phyloP scores from a whole-genome alignment of 139 green algal genomes.

The Tetraselmis striata region DNA sequence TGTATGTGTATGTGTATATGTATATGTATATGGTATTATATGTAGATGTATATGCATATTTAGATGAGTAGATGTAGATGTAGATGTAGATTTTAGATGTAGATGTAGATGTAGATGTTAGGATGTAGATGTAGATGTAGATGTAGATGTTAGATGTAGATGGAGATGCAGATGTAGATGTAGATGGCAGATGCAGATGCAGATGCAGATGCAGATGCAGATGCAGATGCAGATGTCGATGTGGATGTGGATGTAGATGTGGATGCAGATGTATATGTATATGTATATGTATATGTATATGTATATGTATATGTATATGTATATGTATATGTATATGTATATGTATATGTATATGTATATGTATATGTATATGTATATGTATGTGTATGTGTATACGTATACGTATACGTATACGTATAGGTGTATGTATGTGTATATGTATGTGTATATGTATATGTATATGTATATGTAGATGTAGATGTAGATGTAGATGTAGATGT shows the following conservation, averaged over 20 bases:
- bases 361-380: neutral
- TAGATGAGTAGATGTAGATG: too few relatives aligned
- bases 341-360: neutral
- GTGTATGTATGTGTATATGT: neutral
- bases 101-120: too few relatives aligned
- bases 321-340: neutral
- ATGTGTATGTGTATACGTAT: neutral
- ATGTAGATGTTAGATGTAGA: too few relatives aligned
- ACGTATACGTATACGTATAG: neutral
- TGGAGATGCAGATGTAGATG: too few relatives aligned
- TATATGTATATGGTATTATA: too few relatives aligned
- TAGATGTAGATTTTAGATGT: too few relatives aligned
- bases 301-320: neutral
- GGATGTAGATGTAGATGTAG: too few relatives aligned
- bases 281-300: neutral
- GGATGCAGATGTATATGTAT: neutral
- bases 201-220: neutral
- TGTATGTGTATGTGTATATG: too few relatives aligned
- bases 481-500: neutral
- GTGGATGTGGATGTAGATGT: neutral
- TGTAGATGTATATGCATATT: too few relatives aligned
- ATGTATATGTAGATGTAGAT: neutral
- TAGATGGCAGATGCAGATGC: too few relatives aligned
- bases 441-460: neutral
- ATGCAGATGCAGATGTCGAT: neutral